Conservation (phyloP, 2,329 filamentous ascomycete genomes). For the Paracorniculantispora psalliotae region DNA sequence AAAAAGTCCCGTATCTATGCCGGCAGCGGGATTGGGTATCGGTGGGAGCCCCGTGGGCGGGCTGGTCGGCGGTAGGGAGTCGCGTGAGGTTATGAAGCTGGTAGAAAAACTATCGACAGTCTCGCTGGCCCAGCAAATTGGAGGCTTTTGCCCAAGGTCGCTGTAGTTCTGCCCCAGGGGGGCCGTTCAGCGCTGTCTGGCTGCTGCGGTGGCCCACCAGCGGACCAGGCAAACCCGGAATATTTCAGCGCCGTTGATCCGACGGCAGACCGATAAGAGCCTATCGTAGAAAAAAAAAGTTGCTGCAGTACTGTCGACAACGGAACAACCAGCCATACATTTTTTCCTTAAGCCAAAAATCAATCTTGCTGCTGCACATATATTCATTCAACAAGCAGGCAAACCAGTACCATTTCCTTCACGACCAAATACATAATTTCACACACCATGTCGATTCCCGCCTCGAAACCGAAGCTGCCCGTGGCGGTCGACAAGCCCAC, state of each 20-base stretch:
- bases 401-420: neutral
- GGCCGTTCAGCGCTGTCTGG: neutral
- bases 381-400: neutral
- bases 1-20: neutral
- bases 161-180: neutral
- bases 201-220: neutral
- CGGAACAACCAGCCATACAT: neutral
- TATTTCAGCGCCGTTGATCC: conserved; percentile 10
- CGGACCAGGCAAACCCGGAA: neutral
- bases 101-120: conserved; percentile 5
- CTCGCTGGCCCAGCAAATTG: neutral
- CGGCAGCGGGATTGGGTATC: neutral
- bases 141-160: neutral
- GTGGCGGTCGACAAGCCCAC: conserved; percentile 74
- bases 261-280: neutral
- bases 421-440: neutral
- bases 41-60: conserved; percentile 2
- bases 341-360: neutral
- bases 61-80: conserved; percentile 1
- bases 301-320: neutral
- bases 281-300: conserved; percentile 14
- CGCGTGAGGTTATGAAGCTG: neutral
- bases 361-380: neutral
- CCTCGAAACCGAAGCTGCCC: conserved; percentile 46
- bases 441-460: conserved; percentile 30